Percentiles rank a stretch among this genome's conserved stretches.
phyloP scores from a whole-genome alignment of 2,329 filamentous ascomycete genomes.

The Aspergillus phoenicis region DNA sequence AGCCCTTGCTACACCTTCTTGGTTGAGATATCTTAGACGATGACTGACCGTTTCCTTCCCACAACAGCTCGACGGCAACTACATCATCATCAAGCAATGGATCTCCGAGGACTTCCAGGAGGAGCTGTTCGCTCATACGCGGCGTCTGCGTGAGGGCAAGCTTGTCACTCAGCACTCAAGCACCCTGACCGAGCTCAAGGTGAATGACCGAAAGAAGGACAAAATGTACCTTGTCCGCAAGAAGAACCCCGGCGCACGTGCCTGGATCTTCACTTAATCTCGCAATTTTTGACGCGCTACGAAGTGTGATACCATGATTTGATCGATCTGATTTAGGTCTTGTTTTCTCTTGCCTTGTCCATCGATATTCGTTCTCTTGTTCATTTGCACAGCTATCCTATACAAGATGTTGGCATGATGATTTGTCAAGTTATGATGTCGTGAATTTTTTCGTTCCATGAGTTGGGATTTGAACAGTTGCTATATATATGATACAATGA shows the following conservation, averaged over 20 bases:
- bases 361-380: not conserved
- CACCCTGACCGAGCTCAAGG: constrained; percentile 43
- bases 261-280: constrained; percentile 40
- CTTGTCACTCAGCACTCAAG: constrained; percentile 39
- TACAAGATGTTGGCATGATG: constrained; percentile 9
- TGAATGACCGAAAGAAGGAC: constrained; percentile 47
- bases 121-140: constrained; percentile 71
- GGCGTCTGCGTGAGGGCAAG: constrained; percentile 60
- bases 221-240: constrained; percentile 51
- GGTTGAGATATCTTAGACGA: not conserved
- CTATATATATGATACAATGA: constrained; percentile 26
- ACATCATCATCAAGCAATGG: constrained; percentile 72
- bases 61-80: constrained; percentile 61
- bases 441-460: constrained; percentile 16
- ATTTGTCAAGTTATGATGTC: constrained; percentile 6
- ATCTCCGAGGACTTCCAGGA: constrained; percentile 72
- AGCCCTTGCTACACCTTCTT: not conserved
- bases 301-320: constrained; percentile 8
- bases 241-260: constrained; percentile 41
- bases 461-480: constrained; percentile 23
- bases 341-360: not conserved
- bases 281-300: not conserved
- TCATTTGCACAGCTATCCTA: not conserved
- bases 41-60: constrained; percentile 6
- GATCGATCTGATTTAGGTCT: not conserved